Base-by-base conservation (phyloP, 1,139 yeast genomes). In the Saccharomycopsis phalli region DNA sequence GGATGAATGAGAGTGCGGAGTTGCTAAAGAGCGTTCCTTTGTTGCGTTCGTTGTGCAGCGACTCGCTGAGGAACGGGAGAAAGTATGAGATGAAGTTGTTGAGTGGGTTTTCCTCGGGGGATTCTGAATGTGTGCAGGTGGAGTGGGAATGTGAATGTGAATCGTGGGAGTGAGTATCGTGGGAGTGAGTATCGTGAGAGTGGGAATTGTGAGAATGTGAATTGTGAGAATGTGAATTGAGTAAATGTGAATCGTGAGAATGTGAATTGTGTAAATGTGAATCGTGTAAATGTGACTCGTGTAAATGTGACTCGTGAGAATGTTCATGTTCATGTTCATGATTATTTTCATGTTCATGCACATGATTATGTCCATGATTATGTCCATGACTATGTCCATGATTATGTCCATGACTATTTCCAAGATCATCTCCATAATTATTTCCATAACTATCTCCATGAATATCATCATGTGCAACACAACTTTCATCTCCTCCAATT, bases 1-100 rank as follows among this genome's bases (percentile, higher is more conserved):
- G 53, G 11, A 63, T 30, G 11, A 44, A 43, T 10, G 31, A 16
- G 6, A 30, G 20, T 8, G 38, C 28, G 2, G 41, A 35, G 3
- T 25, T 31, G n/a, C n/a, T n/a, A 17, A 20, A 36, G 6, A 35
- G 31, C 13, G 19, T 8, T 6, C 32, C 13, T 6, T 35, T 30
- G 13, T 31, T 11, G 11, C 32, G 28, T 11, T 37, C 37, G 11
- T 19, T 4, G 3, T 28, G 23, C 11, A 20, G 32, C 4, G 18
- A 33, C 22, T 32, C 42, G 16, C 18, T 28, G n/a, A 42, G n/a
- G 29, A 45, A 45, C 4, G 47, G 47, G 13, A 45, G 34, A n/a
- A 45, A 33, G 37, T 45, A 45, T 8, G 31, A 30, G 3, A 45
- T 18, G 6, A 45, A 14, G 28, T 42, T 42, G 22, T 23, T 37